Percentiles rank a stretch among this genome's conserved stretches.
These are phyloP conservation scores for Cymodocea nodosa DNA, from an alignment of 116 monocot species.

Conservation along the genomic window DNA sequence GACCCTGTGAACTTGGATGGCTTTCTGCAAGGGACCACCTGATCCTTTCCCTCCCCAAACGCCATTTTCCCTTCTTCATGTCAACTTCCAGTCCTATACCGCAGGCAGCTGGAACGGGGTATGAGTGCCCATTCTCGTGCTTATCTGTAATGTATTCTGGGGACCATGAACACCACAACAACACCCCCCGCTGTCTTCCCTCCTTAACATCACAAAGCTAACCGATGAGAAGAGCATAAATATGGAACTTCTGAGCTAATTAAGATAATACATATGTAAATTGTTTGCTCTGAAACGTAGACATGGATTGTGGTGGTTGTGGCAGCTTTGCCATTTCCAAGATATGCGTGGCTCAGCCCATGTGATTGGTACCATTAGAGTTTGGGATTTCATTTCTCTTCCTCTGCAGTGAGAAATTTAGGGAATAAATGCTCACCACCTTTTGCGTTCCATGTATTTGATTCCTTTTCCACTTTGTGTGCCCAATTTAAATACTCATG, in stretches of 20 bases:
- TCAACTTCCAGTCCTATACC: neutral
- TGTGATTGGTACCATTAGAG: neutral
- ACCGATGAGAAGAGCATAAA: neutral
- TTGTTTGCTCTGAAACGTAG: neutral
- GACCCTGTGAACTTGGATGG: neutral
- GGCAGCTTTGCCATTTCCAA: neutral
- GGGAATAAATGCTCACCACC: neutral
- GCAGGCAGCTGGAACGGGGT: constrained; percentile 1
- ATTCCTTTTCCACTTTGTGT: too few relatives aligned
- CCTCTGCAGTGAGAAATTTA: neutral
- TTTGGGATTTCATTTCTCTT: neutral
- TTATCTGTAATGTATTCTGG: neutral
- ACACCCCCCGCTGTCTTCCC: too few relatives aligned
- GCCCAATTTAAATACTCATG: too few relatives aligned
- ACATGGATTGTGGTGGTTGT: neutral
- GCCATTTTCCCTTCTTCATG: neutral
- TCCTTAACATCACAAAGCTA: neutral
- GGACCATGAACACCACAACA: neutral
- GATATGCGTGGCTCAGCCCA: constrained; percentile 1
- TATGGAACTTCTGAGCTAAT: neutral
- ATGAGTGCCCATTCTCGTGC: constrained; percentile 2
- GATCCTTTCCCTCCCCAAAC: neutral
- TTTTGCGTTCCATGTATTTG: too few relatives aligned
- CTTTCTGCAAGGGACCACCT: neutral
- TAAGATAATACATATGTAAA: neutral